Conservation (phyloP, 2,329 filamentous ascomycete genomes). For the Beauveria asiatica region DNA sequence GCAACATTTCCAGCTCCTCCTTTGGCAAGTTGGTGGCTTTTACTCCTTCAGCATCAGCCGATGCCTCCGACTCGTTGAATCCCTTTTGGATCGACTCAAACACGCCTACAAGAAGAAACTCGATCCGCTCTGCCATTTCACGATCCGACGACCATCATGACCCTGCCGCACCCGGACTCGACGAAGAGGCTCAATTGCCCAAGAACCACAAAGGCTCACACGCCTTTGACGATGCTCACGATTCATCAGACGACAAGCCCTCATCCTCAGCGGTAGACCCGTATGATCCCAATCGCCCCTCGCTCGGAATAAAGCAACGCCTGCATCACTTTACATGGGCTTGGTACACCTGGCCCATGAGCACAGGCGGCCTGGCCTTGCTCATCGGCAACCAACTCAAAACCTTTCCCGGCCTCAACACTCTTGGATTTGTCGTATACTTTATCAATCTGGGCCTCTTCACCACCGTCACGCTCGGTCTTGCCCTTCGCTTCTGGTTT, state of each 20-base stretch:
- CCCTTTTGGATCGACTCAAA: conserved; percentile 6
- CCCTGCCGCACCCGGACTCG: neutral
- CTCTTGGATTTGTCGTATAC: conserved; percentile 60
- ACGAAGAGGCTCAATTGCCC: conserved; percentile 1
- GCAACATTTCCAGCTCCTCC: neutral
- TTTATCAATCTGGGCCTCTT: conserved; percentile 61
- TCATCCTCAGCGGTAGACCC: conserved; percentile 12
- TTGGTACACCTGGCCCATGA: conserved; percentile 71
- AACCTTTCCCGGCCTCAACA: conserved; percentile 52
- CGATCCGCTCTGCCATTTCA: neutral
- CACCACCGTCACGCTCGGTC: conserved; percentile 39
- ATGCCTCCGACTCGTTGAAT: neutral
- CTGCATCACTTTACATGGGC: conserved; percentile 58
- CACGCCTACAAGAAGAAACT: conserved; percentile 8
- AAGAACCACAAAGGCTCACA: neutral
- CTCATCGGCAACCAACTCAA: conserved; percentile 56
- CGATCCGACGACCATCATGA: neutral
- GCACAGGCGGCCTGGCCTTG: conserved; percentile 59
- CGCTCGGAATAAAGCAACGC: conserved; percentile 33
- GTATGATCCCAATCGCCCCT: conserved; percentile 20
- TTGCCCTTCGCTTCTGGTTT: conserved; percentile 53
- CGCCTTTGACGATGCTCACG: neutral
- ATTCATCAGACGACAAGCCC: neutral
- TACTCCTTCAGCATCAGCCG: neutral
- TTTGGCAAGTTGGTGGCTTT: neutral